Evolutionary conservation across 257 asterid genomes (phyloP), one percentile per base, ranked within the genome.

Genomic region (Salvia rosmarinus): DNA sequence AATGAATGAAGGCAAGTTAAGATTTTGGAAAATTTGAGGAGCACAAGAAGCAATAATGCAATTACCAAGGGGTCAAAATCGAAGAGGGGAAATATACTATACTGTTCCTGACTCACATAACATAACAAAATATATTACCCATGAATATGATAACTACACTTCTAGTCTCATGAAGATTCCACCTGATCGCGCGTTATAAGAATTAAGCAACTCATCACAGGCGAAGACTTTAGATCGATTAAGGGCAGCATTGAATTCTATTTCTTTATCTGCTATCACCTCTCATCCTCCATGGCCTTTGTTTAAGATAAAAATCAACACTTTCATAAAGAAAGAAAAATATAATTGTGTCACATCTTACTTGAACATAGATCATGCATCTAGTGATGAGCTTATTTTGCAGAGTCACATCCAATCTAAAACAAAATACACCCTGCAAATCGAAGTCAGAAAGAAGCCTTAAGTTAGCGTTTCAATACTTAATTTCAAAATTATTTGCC

Each of bases 331-430:
- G 59, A 10, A 0, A 63, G 59, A 56, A 43, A n/a, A 39, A 11
- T 40, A 63, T 12, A 49, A 23, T 55, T 70, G 35, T 52, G 56
- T 13, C 32, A 35, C 21, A 69, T 75, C 95, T 86, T 90, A 90
- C 96, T 88, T 82, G 95, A 88, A 86, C 95, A 90, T 86, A 85
- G 89, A 83, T 87, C 87, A 83, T 74, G 81, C 83, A 81, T 67
- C 84, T 71, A 78, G 78, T 7, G 28, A 71, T 54, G 72, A 65
- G 73, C 83, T 79, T 64, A 63, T 44, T 14, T 67, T 64, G 74
- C 75, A 67, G 59, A 72, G 64, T 66, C 65, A 52, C 51, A 16
- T 30, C 43, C 78, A 72, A 59, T 72, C 80, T 42, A 77, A 77
- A 55, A 44, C 34, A 35, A 66, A 28, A 23, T 3, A 74, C 35